Percentiles rank a stretch among this genome's conserved stretches.
Conservation (phyloP, 306 rosid species). For the Prunus mongolica region DNA sequence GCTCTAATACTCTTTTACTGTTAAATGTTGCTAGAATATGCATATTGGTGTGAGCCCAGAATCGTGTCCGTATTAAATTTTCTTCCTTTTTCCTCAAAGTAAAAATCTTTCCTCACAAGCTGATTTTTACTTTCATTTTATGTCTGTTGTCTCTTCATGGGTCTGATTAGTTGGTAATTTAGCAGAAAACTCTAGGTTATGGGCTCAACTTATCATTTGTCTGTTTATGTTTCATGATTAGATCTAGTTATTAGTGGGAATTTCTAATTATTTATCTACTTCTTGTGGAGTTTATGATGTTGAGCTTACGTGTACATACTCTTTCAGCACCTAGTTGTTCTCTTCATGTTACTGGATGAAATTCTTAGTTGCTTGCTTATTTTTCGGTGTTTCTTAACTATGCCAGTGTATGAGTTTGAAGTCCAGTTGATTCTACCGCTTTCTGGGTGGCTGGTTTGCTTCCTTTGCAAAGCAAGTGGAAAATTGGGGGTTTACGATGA, state of each 20-base stretch:
- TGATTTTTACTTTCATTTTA: not conserved
- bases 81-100: not conserved
- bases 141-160: not conserved
- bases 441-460: slow-evolving; percentile 13
- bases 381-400: slow-evolving; percentile 5
- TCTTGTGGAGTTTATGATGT: too few species aligned
- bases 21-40: not conserved
- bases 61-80: not conserved
- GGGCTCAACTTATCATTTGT: not conserved
- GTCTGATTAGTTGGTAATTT: not conserved
- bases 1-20: not conserved
- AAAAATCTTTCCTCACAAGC: not conserved
- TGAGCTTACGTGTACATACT: too few species aligned
- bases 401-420: slow-evolving; percentile 12
- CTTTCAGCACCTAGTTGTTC: too few species aligned
- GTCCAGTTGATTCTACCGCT: not conserved
- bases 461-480: slow-evolving; percentile 29
- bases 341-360: too few species aligned
- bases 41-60: not conserved
- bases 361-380: not conserved
- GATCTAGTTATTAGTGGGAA: not conserved
- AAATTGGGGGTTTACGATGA: slow-evolving; percentile 40
- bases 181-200: not conserved
- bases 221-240: not conserved
- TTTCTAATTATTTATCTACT: not conserved